A percentile compares a stretch with the other conserved stretches of the same genome.
Conservation (phyloP, 116 monocot species). For the Trichopus zeylanicus region DNA sequence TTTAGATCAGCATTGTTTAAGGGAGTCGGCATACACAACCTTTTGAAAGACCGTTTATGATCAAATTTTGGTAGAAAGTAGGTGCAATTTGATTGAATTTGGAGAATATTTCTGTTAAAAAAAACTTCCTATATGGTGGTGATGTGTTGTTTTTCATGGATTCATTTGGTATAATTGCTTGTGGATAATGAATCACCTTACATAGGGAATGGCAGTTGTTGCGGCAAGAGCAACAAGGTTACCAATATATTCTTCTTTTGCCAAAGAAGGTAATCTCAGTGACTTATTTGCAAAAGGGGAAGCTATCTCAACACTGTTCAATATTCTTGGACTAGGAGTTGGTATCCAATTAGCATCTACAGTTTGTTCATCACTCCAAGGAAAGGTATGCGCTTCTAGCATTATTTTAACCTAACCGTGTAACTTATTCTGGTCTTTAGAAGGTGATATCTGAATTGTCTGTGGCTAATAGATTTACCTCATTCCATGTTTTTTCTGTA, state of each 20-base stretch:
- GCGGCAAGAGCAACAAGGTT: constrained; percentile 93
- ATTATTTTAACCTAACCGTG: too few relatives aligned
- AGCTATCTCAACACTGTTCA: constrained; percentile 92
- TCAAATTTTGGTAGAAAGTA: too few relatives aligned
- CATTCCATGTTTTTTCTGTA: too few relatives aligned
- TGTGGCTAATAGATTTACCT: not conserved
- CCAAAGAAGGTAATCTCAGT: constrained; percentile 92
- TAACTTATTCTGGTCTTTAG: too few relatives aligned
- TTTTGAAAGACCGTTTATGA: too few relatives aligned
- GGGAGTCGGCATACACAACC: too few relatives aligned
- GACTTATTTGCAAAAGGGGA: constrained; percentile 98
- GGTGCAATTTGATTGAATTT: too few relatives aligned
- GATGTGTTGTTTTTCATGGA: not conserved
- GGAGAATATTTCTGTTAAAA: too few relatives aligned
- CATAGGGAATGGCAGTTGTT: constrained; percentile 98
- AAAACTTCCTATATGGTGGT: too few relatives aligned
- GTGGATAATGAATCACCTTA: not conserved
- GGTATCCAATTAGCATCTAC: constrained; percentile 97
- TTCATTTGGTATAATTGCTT: not conserved
- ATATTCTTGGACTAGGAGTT: constrained; percentile 77
- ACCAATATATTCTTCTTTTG: constrained; percentile 97
- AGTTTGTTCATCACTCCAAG: constrained; percentile 86
- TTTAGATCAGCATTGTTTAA: too few relatives aligned
- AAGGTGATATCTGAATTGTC: not conserved
- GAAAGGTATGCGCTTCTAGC: constrained; percentile 47